Conservation (phyloP, 2,329 filamentous ascomycete species). For the Setomelanomma holmii region DNA sequence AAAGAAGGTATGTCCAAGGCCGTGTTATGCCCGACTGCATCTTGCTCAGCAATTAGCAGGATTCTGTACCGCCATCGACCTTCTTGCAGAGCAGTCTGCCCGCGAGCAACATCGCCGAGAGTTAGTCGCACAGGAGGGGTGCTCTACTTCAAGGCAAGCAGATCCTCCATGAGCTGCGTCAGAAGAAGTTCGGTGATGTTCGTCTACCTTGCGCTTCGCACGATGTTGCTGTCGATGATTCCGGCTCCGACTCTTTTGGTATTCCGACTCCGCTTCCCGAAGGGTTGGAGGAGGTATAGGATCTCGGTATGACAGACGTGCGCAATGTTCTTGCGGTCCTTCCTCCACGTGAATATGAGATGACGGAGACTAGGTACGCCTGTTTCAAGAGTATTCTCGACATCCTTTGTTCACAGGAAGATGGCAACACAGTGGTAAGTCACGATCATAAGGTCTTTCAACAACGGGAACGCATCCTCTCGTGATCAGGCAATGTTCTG, state of each 20-base stretch:
- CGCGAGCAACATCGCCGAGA: conserved; percentile 18
- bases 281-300: neutral
- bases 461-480: too few relatives aligned
- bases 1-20: conserved; percentile 24
- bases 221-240: neutral
- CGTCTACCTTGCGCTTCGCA: neutral
- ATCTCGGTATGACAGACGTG: too few relatives aligned
- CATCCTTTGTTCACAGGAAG: too few relatives aligned
- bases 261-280: conserved; percentile 6
- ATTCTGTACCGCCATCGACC: conserved; percentile 12
- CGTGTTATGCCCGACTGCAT: neutral
- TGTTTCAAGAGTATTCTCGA: too few relatives aligned
- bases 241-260: neutral
- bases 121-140: conserved; percentile 11
- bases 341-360: too few relatives aligned
- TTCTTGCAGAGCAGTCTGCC: conserved; percentile 19
- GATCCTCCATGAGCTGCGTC: conserved; percentile 18
- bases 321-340: too few relatives aligned
- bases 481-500: too few relatives aligned
- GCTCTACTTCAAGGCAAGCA: conserved; percentile 19
- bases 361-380: too few relatives aligned
- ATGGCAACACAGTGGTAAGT: too few relatives aligned
- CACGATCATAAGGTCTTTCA: too few relatives aligned
- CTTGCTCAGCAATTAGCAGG: neutral
- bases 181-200: conserved; percentile 22